Conservation (phyloP, 768 basidiomycete species). For the Phanerochaete sordida region DNA sequence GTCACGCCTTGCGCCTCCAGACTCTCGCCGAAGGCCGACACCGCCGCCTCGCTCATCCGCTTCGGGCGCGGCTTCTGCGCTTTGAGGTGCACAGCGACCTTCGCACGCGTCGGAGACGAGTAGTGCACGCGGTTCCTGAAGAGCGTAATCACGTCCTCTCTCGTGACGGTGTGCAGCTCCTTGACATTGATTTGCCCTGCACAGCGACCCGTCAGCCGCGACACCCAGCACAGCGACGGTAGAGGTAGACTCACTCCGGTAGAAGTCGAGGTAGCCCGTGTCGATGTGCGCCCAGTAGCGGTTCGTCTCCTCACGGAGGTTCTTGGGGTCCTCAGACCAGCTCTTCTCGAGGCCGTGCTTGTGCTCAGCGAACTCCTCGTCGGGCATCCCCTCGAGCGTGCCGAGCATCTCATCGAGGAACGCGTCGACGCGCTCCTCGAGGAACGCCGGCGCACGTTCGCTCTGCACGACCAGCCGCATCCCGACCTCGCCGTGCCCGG, state of each 20-base stretch:
- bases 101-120: conserved; percentile 64
- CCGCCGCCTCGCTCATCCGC: conserved; percentile 62
- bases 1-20: conserved; percentile 47
- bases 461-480: conserved; percentile 86
- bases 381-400: conserved; percentile 63
- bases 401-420: conserved; percentile 77
- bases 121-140: conserved; percentile 72
- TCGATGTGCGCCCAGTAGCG: conserved; percentile 70
- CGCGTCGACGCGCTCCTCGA: conserved; percentile 86
- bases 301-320: conserved; percentile 75
- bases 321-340: conserved; percentile 86
- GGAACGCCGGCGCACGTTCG: conserved; percentile 72
- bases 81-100: conserved; percentile 79
- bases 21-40: conserved; percentile 54
- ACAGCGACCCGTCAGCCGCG: not conserved
- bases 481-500: conserved; percentile 72
- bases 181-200: conserved; percentile 74
- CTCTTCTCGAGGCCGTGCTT: conserved; percentile 72
- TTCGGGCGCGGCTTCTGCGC: conserved; percentile 62
- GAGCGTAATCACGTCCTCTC: conserved; percentile 68
- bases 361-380: conserved; percentile 75
- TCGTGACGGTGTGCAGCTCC: conserved; percentile 59
- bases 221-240: not conserved
- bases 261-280: conserved; percentile 83
- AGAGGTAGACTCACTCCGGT: conserved; percentile 73